Percentiles rank a stretch among this genome's conserved stretches.
These are phyloP conservation scores for Chaetomium cochliodes DNA, from an alignment of 495 filamentous ascomycete species.

Conservation along the genomic window DNA sequence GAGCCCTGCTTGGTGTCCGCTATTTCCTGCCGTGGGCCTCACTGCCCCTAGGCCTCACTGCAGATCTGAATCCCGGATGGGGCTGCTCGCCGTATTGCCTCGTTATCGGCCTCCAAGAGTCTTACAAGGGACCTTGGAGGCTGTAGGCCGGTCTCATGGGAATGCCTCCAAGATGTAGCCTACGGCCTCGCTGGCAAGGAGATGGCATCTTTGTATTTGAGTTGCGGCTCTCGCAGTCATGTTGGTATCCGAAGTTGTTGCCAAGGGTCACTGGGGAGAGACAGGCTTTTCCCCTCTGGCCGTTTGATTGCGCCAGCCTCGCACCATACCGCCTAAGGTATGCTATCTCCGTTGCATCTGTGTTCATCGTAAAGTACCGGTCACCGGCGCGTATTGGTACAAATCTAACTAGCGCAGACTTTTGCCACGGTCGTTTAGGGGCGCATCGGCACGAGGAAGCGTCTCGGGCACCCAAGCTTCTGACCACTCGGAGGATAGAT, in stretches of 20 bases:
- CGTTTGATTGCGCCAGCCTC: too few species aligned
- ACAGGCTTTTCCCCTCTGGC: too few species aligned
- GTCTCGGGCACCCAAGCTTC: background rate
- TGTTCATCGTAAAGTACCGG: background rate
- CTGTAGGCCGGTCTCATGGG: background rate
- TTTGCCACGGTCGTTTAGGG: background rate
- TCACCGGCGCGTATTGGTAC: background rate
- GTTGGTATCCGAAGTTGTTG: too few species aligned
- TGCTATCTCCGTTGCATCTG: background rate
- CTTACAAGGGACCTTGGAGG: background rate
- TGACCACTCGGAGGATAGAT: background rate
- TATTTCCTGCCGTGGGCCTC: conserved; percentile 7
- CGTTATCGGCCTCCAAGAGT: background rate
- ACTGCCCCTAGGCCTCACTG: conserved; percentile 1
- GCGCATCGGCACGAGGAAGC: background rate
- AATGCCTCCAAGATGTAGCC: conserved; percentile 9
- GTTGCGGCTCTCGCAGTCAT: background rate
- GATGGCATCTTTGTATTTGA: background rate
- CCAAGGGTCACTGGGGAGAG: too few species aligned
- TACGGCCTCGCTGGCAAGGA: background rate
- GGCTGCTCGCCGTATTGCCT: background rate
- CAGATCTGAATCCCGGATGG: conserved; percentile 1
- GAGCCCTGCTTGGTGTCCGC: background rate
- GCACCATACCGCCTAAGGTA: background rate
- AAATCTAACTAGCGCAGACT: background rate